phyloP scores from a whole-genome alignment of 352 stramenopile species.

The Pythium vanterpoolii region DNA sequence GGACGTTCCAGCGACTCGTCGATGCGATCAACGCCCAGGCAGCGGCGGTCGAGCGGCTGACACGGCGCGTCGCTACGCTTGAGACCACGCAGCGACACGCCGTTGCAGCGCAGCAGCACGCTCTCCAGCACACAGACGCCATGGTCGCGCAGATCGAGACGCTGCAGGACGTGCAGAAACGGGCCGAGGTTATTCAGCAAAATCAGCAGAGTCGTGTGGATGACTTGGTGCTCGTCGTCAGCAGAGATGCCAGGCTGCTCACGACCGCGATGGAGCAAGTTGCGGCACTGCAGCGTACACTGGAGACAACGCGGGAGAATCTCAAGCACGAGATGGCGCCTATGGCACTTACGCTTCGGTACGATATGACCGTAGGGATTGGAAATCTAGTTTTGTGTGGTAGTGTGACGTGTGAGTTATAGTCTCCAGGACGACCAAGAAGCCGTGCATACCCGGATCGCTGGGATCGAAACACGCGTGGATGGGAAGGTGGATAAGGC shows the following conservation, averaged over 20 bases:
- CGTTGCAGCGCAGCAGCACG: constrained; percentile 24
- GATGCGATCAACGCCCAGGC: constrained; percentile 63
- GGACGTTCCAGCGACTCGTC: constrained; percentile 52
- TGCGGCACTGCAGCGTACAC: background rate
- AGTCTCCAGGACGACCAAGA: constrained; percentile 51
- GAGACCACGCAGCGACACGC: constrained; percentile 30
- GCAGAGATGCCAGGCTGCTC: background rate
- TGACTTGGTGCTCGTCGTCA: constrained; percentile 7
- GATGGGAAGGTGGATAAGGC: constrained; percentile 70
- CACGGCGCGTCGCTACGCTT: constrained; percentile 27
- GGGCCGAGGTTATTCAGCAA: background rate
- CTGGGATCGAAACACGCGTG: constrained; percentile 38
- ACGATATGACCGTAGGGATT: background rate
- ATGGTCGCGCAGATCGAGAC: constrained; percentile 18
- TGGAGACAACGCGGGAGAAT: background rate
- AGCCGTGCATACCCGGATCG: constrained; percentile 40
- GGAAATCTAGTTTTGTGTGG: background rate
- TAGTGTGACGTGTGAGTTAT: background rate
- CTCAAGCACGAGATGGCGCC: constrained; percentile 12
- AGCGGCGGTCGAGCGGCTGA: constrained; percentile 31
- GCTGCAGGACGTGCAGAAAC: background rate
- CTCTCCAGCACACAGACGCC: constrained; percentile 21
- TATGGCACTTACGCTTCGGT: constrained; percentile 12
- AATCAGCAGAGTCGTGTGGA: background rate
- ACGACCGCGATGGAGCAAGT: background rate